A percentile compares a stretch with the other conserved stretches of the same genome.
Conservation (phyloP, 345 rosid species). For the Hibiscus trionum region DNA sequence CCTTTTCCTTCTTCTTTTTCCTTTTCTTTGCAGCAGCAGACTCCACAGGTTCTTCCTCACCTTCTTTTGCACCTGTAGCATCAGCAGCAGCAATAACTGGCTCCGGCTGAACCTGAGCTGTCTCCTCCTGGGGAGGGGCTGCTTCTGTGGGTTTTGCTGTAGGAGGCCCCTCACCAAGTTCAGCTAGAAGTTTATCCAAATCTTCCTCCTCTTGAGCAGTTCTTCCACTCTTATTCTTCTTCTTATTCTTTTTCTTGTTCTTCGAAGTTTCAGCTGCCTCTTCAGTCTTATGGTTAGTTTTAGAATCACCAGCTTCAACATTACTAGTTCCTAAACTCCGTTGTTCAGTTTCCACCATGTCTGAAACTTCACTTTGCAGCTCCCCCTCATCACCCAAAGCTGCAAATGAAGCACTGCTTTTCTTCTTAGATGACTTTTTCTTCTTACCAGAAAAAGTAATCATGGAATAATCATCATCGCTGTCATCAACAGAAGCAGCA, state of each 20-base stretch:
- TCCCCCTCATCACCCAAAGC: conserved; percentile 25
- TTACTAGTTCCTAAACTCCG: conserved; percentile 10
- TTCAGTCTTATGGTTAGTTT: conserved; percentile 28
- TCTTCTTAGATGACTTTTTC: conserved; percentile 63
- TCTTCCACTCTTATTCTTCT: conserved; percentile 74
- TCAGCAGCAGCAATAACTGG: conserved; percentile 24
- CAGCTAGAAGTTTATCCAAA: conserved; percentile 88
- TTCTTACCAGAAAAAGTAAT: conserved; percentile 55
- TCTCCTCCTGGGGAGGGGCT: conserved; percentile 38
- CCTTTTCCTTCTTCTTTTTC: conserved; percentile 84
- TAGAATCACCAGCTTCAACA: conserved; percentile 20
- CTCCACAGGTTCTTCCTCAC: conserved; percentile 57
- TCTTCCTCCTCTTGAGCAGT: conserved; percentile 93
- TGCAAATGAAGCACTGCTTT: conserved; percentile 28
- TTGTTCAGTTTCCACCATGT: conserved; percentile 11
- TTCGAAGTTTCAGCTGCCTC: conserved; percentile 58
- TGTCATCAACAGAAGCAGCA: conserved; percentile 14
- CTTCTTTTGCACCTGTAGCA: conserved; percentile 56
- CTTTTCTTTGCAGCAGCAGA: conserved; percentile 87
- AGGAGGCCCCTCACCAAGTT: conserved; percentile 58
- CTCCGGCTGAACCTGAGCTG: conserved; percentile 43
- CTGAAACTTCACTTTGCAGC: conserved; percentile 22
- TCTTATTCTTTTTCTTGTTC: conserved; percentile 76
- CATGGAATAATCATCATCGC: conserved; percentile 25
- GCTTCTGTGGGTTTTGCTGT: conserved; percentile 30